Percentiles rank a stretch among this genome's conserved stretches.
phyloP scores from a whole-genome alignment of 2,329 filamentous ascomycete species.

The Coccinonectria pachysandricola region DNA sequence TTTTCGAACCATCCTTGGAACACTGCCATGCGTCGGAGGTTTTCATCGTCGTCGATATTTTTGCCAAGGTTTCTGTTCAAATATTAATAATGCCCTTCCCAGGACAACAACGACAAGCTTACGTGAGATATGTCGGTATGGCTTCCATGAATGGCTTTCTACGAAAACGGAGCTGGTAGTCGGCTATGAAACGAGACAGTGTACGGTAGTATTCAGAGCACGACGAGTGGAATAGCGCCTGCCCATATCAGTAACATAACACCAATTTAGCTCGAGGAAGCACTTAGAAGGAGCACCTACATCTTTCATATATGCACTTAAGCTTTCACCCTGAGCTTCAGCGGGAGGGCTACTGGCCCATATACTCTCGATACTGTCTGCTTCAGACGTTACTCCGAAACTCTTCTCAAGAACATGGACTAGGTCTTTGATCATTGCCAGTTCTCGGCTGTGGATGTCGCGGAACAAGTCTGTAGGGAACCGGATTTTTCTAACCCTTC shows the following conservation, averaged over 20 bases:
- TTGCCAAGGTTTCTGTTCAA: too few relatives aligned
- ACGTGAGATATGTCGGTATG: conserved; percentile 21
- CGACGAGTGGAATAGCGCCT: conserved; percentile 22
- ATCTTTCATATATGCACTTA: conserved; percentile 21
- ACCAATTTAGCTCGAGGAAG: background rate
- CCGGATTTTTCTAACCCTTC: background rate
- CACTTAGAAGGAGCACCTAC: conserved; percentile 9
- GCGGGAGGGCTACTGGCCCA: conserved; percentile 11
- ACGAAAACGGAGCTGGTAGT: too few relatives aligned
- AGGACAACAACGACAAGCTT: conserved; percentile 1
- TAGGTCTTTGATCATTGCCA: background rate
- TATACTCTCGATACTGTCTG: conserved; percentile 2
- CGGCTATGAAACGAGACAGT: conserved; percentile 10
- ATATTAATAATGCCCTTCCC: conserved; percentile 10
- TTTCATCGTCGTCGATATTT: too few relatives aligned
- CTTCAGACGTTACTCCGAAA: conserved; percentile 2
- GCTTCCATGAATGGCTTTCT: conserved; percentile 21
- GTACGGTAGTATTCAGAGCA: conserved; percentile 22
- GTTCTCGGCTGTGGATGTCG: background rate
- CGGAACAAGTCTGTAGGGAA: background rate
- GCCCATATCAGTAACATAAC: conserved; percentile 3
- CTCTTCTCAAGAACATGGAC: background rate
- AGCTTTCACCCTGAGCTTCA: conserved; percentile 9
- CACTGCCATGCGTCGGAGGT: conserved; percentile 15
- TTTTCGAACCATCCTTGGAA: conserved; percentile 24